These are phyloP conservation scores for Amaranthus hypochondriacus DNA, from an alignment of 148 eudicot species.

Conservation along the genomic window DNA sequence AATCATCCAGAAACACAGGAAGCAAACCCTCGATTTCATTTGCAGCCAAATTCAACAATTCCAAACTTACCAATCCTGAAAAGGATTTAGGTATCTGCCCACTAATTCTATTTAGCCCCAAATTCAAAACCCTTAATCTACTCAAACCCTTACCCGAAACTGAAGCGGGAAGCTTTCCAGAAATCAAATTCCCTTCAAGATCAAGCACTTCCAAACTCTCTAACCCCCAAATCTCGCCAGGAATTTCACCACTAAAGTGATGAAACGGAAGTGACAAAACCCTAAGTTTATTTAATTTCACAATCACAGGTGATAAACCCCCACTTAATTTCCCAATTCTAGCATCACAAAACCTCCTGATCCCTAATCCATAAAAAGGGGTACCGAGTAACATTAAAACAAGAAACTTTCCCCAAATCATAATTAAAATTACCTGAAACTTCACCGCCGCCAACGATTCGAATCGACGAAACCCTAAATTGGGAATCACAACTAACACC, in stretches of 20 bases:
- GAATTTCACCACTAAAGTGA: conserved; percentile 48
- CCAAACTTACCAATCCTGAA: conserved; percentile 25
- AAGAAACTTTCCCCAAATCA: conserved; percentile 17
- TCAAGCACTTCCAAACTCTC: conserved; percentile 58
- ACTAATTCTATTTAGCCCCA: conserved; percentile 38
- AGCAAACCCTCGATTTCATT: conserved; percentile 37
- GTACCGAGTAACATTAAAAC: conserved; percentile 33
- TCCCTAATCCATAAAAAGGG: conserved; percentile 53
- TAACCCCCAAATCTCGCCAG: conserved; percentile 48
- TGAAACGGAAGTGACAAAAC: conserved; percentile 63
- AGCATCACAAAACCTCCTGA: conserved; percentile 37
- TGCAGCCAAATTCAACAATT: conserved; percentile 44
- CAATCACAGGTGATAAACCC: conserved; percentile 31
- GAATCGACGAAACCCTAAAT: conserved; percentile 44
- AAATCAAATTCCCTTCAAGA: conserved; percentile 59
- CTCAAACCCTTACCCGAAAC: conserved; percentile 30
- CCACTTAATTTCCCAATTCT: conserved; percentile 40
- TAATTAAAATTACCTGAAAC: conserved; percentile 1
- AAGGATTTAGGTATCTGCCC: conserved; percentile 35
- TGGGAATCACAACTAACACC: conserved; percentile 43
- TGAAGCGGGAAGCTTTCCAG: conserved; percentile 40
- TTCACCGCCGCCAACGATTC: conserved; percentile 30
- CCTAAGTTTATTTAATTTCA: conserved; percentile 46
- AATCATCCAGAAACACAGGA: conserved; percentile 28
- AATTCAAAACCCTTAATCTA: conserved; percentile 47